These are phyloP conservation scores for Podospora pseudopauciseta DNA, from an alignment of 495 filamentous ascomycete genomes.

Conservation along the genomic window DNA sequence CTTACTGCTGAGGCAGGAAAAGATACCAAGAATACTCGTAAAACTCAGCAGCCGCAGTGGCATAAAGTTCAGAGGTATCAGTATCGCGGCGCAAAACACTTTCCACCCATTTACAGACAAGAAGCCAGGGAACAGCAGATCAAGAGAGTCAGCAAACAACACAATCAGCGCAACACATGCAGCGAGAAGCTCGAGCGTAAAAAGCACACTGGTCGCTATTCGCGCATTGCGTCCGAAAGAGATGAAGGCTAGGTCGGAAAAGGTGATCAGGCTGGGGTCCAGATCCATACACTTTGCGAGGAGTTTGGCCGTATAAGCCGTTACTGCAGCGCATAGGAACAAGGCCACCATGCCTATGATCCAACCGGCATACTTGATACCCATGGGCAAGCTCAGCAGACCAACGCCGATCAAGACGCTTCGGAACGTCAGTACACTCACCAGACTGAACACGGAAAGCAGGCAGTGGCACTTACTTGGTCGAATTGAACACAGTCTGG, in stretches of 20 bases:
- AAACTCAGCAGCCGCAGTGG: constrained; percentile 83
- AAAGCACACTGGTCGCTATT: constrained; percentile 75
- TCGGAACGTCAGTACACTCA: background rate
- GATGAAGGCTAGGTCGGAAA: constrained; percentile 89
- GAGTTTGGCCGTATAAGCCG: constrained; percentile 81
- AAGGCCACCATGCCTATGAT: constrained; percentile 75
- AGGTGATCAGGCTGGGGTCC: constrained; percentile 70
- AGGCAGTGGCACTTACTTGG: constrained; percentile 53
- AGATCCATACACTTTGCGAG: constrained; percentile 87
- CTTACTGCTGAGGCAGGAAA: constrained; percentile 82
- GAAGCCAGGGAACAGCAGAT: constrained; percentile 67
- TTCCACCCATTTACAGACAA: constrained; percentile 77
- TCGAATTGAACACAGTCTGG: constrained; percentile 95
- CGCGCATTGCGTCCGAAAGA: constrained; percentile 84
- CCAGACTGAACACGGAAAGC: background rate
- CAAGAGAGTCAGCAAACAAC: constrained; percentile 86
- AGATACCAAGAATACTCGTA: constrained; percentile 84
- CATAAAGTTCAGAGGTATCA: constrained; percentile 81
- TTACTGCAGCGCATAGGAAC: constrained; percentile 66
- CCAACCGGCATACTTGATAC: constrained; percentile 89
- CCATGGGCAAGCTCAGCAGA: constrained; percentile 82
- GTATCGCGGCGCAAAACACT: constrained; percentile 72
- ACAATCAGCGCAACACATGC: constrained; percentile 89
- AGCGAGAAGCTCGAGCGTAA: constrained; percentile 82
- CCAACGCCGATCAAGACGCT: constrained; percentile 87